Base-by-base conservation (phyloP, 148 eudicot genomes). In the Drosera capensis region DNA sequence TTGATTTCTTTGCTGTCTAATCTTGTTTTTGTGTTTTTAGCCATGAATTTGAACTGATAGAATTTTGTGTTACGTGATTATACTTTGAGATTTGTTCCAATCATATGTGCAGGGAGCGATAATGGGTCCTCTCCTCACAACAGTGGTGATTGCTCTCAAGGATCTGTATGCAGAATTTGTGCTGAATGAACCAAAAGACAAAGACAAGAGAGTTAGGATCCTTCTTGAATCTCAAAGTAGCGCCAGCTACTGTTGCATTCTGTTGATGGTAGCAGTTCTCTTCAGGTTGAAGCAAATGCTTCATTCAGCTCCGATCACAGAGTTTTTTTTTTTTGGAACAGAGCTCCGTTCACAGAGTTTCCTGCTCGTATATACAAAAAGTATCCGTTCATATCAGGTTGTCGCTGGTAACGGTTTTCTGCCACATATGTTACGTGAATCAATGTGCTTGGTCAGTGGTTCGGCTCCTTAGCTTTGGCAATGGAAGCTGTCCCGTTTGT, bases 61-160 rank as follows among this genome's bases (percentile, higher is more conserved):
- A 34, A 34, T 1, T 34, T 34, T 34, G 8, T 15, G 14, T 34
- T 2, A 15, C 38, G 14, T 34, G 38, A 34, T 34, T 1, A 34
- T 2, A 15, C 11, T n/a, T 34, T 34, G 13, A 34, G 0, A 34
- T 2, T 40, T 18, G 19, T 11, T 40, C 14, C 1, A 4, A 9
- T 7, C 23, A 9, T 41, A 19, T 41, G 9, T 56, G 41, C 74
- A 75, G 82, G 82, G 96, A 70, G 96, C 96, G 17, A 82, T 87
- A 67, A 79, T 87, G 96, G 96, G 96, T 28, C 96, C 96, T 15
- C 43, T 82, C 56, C 79, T 87, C 55, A 87, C 94, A 2, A 87
- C 96, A 0, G 86, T 87, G 46, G 94, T 87, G 52, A 79, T 87
- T 34, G 96, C 90, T 29, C 65, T 87, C 1, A 87, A 87, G 65